These are phyloP conservation scores for Dothidotthia symphoricarpi DNA, from an alignment of 2,329 filamentous ascomycete species.

Conservation along the genomic window DNA sequence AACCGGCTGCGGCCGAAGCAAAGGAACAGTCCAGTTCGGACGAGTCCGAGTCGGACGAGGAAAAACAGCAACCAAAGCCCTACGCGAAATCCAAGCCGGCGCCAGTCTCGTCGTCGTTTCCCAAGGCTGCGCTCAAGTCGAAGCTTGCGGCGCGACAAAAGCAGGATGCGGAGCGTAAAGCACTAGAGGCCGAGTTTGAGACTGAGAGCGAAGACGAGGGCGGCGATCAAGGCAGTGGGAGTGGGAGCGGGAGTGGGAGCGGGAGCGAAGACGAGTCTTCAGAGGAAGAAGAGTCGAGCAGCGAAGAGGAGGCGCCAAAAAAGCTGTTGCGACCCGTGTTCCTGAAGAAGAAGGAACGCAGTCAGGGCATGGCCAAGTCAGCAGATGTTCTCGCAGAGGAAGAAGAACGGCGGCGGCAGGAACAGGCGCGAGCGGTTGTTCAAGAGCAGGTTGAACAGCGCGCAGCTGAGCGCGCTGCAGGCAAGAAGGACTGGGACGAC, in stretches of 20 bases:
- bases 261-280: conserved; percentile 23
- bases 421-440: conserved; percentile 73
- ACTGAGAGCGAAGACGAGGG: conserved; percentile 50
- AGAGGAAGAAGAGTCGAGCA: conserved; percentile 54
- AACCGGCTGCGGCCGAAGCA: conserved; percentile 54
- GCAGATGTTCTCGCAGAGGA: conserved; percentile 48
- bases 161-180: conserved; percentile 30
- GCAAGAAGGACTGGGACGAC: conserved; percentile 83
- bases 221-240: conserved; percentile 11
- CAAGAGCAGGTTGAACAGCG: conserved; percentile 87
- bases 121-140: conserved; percentile 45
- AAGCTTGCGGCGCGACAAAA: conserved; percentile 44
- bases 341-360: conserved; percentile 62
- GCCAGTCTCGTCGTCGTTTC: conserved; percentile 48
- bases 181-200: conserved; percentile 57
- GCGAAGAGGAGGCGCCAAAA: conserved; percentile 58
- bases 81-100: conserved; percentile 40
- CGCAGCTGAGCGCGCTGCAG: conserved; percentile 68
- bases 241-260: conserved; percentile 18
- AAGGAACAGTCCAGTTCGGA: conserved; percentile 44
- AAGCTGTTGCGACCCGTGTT: conserved; percentile 65
- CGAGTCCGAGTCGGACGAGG: conserved; percentile 54
- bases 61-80: conserved; percentile 44
- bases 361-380: conserved; percentile 36
- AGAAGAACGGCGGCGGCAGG: conserved; percentile 60